These are phyloP conservation scores for Epithele typhae DNA, from an alignment of 768 basidiomycete species.

Conservation along the genomic window DNA sequence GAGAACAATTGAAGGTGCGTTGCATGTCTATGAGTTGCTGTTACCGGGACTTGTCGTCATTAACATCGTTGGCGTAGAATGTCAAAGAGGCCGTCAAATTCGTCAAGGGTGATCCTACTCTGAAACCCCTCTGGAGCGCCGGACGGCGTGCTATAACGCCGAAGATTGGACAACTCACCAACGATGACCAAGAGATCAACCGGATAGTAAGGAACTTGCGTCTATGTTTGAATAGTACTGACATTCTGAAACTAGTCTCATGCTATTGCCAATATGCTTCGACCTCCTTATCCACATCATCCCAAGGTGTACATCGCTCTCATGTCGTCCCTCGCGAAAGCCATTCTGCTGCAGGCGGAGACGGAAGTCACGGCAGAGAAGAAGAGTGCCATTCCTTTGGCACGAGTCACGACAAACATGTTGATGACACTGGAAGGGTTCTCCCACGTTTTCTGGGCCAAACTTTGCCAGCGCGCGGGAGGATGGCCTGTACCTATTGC, in stretches of 20 bases:
- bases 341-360: conserved; percentile 88
- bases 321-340: conserved; percentile 85
- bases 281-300: conserved; percentile 26
- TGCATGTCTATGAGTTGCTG: conserved; percentile 8
- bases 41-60: too few relatives aligned
- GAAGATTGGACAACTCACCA: conserved; percentile 84
- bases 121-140: conserved; percentile 60
- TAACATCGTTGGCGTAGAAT: conserved; percentile 31
- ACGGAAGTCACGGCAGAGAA: conserved; percentile 89
- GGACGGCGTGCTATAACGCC: conserved; percentile 77
- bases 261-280: conserved; percentile 41
- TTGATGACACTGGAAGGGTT: conserved; percentile 53
- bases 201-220: conserved; percentile 49
- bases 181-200: conserved; percentile 54
- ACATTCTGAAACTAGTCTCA: conserved; percentile 26
- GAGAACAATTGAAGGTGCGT: conserved; percentile 49
- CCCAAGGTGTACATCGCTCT: conserved; percentile 63
- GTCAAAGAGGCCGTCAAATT: conserved; percentile 63
- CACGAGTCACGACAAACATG: conserved; percentile 68
- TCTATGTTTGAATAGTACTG: conserved; percentile 3
- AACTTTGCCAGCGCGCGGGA: conserved; percentile 83
- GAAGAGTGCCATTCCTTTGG: conserved; percentile 79
- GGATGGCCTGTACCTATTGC: conserved; percentile 79
- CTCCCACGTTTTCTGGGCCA: conserved; percentile 73
- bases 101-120: conserved; percentile 54